Evolutionary conservation across 2,329 filamentous ascomycete species (phyloP), one percentile per base, ranked within the genome.

Genomic region (Blastomyces emzantsi): DNA sequence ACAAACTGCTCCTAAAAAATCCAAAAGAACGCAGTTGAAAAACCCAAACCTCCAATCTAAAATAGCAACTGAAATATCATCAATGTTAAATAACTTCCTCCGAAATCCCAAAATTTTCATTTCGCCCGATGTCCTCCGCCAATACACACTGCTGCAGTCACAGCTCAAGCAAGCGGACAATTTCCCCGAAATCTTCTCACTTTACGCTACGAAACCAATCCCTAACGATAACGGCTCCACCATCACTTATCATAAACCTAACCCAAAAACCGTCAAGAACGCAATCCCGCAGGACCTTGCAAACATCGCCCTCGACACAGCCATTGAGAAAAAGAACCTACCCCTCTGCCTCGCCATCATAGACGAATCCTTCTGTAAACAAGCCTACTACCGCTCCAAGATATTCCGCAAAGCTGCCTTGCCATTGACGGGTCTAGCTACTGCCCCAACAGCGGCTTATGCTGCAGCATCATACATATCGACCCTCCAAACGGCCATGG

Each of bases 191-290:
- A 85, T 92, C 52, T 88, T 99, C 71, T 80, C 87, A 63, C 82
- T 97, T 62, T 97, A 93, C 74, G 90, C 90, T 59, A 85, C 85
- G 69, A 99, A 97, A 76, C 88, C 90, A 11, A 80, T 86, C 66
- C 89, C 92, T 2, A 77, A 82, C 60, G 79, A 85, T 69, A 81
- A 81, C 60, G 81, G 83, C 22, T 83, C 82, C 19, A 82, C 83
- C 9, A 78, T 90, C 61, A 77, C 78, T 66, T 90, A 87, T 71
- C 80, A 79, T 51, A 74, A 80, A 60, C 85, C 84, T 52, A 90
- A 89, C 52, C 88, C 91, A 19, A 86, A 88, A 66, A 82, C 84
- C 56, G 81, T 87, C 55, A 82, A 85, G 63, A 87, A 86, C 71
- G 91, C 92, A 13, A 84, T 97, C 36, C 86, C 90, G 19, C 73